Base-by-base conservation (phyloP, 2,329 filamentous ascomycete genomes). In the Cladophialophora psammophila region DNA sequence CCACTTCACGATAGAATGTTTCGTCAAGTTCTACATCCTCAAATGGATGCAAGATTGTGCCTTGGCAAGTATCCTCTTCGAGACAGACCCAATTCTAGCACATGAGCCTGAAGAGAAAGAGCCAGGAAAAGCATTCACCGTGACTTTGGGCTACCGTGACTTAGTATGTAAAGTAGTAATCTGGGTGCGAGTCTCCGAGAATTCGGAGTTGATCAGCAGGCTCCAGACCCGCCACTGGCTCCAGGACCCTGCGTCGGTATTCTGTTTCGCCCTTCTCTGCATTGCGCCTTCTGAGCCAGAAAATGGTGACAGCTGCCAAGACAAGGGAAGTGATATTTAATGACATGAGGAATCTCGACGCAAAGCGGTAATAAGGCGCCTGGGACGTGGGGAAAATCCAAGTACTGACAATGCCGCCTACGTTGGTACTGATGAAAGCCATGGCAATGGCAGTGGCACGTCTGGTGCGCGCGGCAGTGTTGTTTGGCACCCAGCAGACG, bases 321-420 rank as follows among this genome's bases (percentile, higher is more conserved):
- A 61, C 56, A 13, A 54, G 12, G 8, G 20, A 20, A 12, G 54
- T 36, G 15, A 60, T 26, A 31, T 20, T 54, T 18, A 61, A 8
- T 26, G 56, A 18, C 31, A 65, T 31, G 40, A 61, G 53, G 32
- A 61, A 55, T 18, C 35, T 40, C 26, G 56, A 40, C 8, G 42
- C 56, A 31, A 52, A 53, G 9, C 13, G 87, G 73, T 87, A 92
- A 65, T 91, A 76, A 0, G 90, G 90, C 5, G 60, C 64, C 26
- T 69, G 58, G 26, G 79, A 79, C 9, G 73, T 72, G 56, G 83
- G 68, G 74, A 85, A 85, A 0, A 80, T 76, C 58, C 78, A 85
- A 0, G 83, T 80, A 0, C 82, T 81, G 48, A 85, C 83, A 65
- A 85, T 83, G 0, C 83, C 83, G 5, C 82, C 82, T 35, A 82